phyloP scores from a whole-genome alignment of 176 grass and related monocot genomes.

The Puccinellia tenuiflora region DNA sequence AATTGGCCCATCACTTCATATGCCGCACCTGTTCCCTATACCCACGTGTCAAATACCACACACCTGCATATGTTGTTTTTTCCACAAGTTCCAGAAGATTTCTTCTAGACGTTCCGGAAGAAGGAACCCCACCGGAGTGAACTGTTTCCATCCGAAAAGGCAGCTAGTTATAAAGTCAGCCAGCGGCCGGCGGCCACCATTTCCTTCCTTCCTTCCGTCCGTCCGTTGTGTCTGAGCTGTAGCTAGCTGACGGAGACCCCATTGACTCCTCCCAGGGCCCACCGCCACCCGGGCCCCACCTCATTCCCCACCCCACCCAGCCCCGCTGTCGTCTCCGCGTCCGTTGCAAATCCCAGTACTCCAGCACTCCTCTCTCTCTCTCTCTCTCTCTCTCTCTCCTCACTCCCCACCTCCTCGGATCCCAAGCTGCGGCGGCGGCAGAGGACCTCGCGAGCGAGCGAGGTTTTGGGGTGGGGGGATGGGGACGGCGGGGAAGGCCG shows the following conservation, averaged over 20 bases:
- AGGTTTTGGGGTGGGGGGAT: slow-evolving; percentile 21
- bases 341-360: slow-evolving; percentile 14
- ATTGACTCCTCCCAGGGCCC: neutral
- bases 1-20: too few relatives aligned
- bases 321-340: slow-evolving; percentile 3
- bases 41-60: too few relatives aligned
- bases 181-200: too few relatives aligned
- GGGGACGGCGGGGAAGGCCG: slow-evolving; percentile 51
- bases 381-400: neutral
- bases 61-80: too few relatives aligned
- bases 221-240: too few relatives aligned
- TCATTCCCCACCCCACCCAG: neutral
- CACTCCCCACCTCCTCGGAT: slow-evolving; percentile 20
- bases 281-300: slow-evolving; percentile 15
- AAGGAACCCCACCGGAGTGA: neutral
- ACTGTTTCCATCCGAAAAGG: neutral
- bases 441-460: neutral
- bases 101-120: neutral
- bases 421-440: slow-evolving; percentile 1
- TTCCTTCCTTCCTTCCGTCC: too few relatives aligned
- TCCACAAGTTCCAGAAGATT: too few relatives aligned
- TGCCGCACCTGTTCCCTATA: too few relatives aligned
- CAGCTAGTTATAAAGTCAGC: neutral
- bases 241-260: too few relatives aligned
- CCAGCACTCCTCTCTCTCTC: neutral